Base-by-base conservation (phyloP, 164 flowering plant species). In the Sextonia rubra region DNA sequence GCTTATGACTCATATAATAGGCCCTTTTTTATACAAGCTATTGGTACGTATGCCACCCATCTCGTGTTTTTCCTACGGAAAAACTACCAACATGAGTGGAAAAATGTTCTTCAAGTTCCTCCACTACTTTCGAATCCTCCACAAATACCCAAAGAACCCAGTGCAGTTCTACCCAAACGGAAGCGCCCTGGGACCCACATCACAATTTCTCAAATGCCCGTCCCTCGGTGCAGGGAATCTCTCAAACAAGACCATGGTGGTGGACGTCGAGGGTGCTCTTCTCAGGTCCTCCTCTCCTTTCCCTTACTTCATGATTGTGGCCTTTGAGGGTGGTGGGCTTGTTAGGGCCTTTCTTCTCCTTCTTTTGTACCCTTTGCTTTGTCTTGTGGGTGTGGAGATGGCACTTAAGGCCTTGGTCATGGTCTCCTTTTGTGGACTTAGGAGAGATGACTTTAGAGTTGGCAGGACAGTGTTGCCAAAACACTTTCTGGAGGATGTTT, bases 251-350 rank as follows among this genome's bases (percentile, higher is more conserved):
- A 81, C 85, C 29, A 8, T 87, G 77, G 68, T 88, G 47, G 88
- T 86, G 62, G 81, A 85, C 48, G 81, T 88, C 3, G 91, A 92
- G 72, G 86, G 83, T 24, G 77, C 88, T 23, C 65, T 92, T 27
- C 27, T 92, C 62, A 85, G 73, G 67, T 86, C 93, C 3, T 69
- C 87, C 0, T 84, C 86, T 29, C 52, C 84, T 75, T 90, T 90
- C 69, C 87, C 93, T 32, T 92, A 89, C 82, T 82, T 83, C 82
- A 76, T 89, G 88, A 82, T 89, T 4, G 89, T 87, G 27, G 83
- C 81, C 63, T 78, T 81, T 60, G 93, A 89, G 75, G 88, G 83
- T 18, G 92, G 92, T 18, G 77, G 93, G 66, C 58, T 75, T 0
- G 0, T 88, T 0, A 84, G 97, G 63, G 86, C 88, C 1, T 64